A percentile compares a stretch with the other conserved stretches of the same genome.
phyloP scores from a whole-genome alignment of 345 rosid species.

The Leavenworthia alabamica region DNA sequence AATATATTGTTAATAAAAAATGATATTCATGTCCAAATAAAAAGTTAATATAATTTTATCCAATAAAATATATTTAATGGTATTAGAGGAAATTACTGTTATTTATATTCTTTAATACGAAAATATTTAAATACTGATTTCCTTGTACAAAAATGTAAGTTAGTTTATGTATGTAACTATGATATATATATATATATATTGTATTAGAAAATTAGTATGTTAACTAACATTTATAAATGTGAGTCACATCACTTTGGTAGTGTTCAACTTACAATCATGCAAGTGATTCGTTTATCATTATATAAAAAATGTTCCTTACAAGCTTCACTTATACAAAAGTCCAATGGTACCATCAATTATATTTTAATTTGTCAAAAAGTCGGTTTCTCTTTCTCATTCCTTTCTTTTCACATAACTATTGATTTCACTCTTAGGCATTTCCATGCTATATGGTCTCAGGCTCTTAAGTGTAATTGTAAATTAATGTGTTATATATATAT shows the following conservation, averaged over 20 bases:
- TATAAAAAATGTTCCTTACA: slow-evolving; percentile 23
- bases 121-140: no score
- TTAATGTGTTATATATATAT: neutral
- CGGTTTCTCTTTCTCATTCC: slow-evolving; percentile 6
- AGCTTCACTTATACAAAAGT: slow-evolving; percentile 46
- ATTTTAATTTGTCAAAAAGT: slow-evolving; percentile 15
- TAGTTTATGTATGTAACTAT: neutral
- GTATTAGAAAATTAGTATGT: neutral
- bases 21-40: no score
- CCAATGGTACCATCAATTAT: slow-evolving; percentile 35
- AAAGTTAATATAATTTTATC: no score
- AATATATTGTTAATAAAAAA: no score
- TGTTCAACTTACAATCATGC: slow-evolving; percentile 38
- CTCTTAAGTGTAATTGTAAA: neutral
- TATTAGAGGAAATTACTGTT: no score
- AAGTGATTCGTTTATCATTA: slow-evolving; percentile 30
- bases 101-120: no score
- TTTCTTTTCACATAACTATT: neutral
- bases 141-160: neutral
- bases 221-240: neutral
- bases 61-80: no score
- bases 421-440: neutral
- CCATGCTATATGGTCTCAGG: neutral
- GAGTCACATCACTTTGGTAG: slow-evolving; percentile 29
- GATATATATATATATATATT: neutral